A percentile compares a stretch with the other conserved stretches of the same genome.
Conservation (phyloP, 2,329 filamentous ascomycete genomes). For the Epichloe amarillans region DNA sequence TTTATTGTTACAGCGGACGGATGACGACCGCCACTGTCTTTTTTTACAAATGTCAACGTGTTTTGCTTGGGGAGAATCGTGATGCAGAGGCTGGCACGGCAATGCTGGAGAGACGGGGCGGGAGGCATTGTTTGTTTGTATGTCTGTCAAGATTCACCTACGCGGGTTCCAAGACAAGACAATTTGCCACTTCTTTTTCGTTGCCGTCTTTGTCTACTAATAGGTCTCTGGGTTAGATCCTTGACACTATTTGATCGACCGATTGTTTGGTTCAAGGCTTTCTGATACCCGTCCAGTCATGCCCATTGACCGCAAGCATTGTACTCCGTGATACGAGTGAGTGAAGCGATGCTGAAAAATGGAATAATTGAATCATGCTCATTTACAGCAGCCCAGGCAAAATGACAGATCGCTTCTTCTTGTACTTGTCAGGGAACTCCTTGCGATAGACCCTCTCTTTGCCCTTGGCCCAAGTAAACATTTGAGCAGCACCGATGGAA, state of each 20-base stretch:
- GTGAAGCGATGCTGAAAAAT: no score
- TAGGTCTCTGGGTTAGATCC: no score
- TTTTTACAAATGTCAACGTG: not conserved
- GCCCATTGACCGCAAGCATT: no score
- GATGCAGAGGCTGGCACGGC: not conserved
- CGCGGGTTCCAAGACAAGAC: not conserved
- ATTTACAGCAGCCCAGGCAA: slow-evolving; percentile 63
- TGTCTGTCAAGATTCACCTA: not conserved
- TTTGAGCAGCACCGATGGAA: slow-evolving; percentile 57
- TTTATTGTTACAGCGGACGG: not conserved
- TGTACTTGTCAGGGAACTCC: slow-evolving; percentile 87
- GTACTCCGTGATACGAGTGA: no score
- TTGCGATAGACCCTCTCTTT: slow-evolving; percentile 85
- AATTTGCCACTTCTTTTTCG: not conserved
- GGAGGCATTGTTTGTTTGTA: not conserved
- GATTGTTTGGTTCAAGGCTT: no score
- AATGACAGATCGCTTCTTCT: slow-evolving; percentile 81
- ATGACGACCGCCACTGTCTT: not conserved
- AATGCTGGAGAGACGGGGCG: not conserved
- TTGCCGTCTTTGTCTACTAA: not conserved
- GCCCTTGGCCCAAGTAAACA: slow-evolving; percentile 78
- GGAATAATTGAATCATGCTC: no score
- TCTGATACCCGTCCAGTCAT: no score
- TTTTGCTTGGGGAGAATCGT: not conserved
- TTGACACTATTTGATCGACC: no score